These are phyloP conservation scores for Cadophora gregata DNA, from an alignment of 2,329 filamentous ascomycete species.

Conservation along the genomic window DNA sequence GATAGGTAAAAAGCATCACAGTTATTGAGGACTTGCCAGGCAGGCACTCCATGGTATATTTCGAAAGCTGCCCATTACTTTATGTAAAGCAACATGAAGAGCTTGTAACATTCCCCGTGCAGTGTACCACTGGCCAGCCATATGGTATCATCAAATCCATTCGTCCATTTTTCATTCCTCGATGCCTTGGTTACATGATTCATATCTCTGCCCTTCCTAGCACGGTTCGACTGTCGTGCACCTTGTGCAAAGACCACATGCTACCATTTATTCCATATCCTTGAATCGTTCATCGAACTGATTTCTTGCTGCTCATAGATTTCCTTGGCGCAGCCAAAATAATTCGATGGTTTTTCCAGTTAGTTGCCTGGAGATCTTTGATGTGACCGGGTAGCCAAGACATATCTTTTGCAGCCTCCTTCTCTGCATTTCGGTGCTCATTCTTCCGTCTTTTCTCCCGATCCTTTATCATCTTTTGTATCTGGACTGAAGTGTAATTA, in stretches of 20 bases:
- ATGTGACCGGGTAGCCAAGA: not conserved
- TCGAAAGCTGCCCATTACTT: too few relatives aligned
- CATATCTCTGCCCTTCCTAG: not conserved
- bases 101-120: too few relatives aligned
- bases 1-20: not conserved
- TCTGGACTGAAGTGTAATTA: not conserved
- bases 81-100: too few relatives aligned
- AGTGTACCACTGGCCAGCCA: not conserved
- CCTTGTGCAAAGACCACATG: not conserved
- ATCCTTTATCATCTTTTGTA: not conserved
- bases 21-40: too few relatives aligned
- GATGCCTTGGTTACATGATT: not conserved
- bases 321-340: not conserved
- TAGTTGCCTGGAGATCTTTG: not conserved
- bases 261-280: not conserved
- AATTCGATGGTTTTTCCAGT: not conserved
- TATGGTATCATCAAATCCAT: not conserved
- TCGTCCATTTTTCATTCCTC: not conserved
- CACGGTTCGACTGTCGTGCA: not conserved
- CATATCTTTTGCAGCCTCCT: not conserved
- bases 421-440: not conserved
- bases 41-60: too few relatives aligned
- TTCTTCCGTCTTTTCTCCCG: not conserved
- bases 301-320: not conserved
- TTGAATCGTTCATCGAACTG: not conserved